phyloP scores from a whole-genome alignment of 2,329 filamentous ascomycete genomes.

The Diaporthe velutina region DNA sequence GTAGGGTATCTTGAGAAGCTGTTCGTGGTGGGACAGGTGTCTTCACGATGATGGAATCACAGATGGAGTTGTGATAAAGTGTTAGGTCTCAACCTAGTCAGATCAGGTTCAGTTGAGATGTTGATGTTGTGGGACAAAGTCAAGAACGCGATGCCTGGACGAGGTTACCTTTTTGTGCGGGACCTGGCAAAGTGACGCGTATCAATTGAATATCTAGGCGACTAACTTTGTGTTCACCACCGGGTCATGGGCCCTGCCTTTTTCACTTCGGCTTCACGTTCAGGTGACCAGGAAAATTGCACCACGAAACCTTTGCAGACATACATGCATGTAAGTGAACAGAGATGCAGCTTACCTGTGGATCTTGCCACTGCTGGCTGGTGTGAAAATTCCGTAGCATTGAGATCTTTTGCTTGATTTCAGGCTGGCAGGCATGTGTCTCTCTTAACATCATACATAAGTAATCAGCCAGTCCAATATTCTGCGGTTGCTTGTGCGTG shows the following conservation, averaged over 20 bases:
- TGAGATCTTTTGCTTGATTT: not conserved
- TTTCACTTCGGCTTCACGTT: not conserved
- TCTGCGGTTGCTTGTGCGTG: not conserved
- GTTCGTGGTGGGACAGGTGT: not conserved
- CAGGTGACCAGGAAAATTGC: not conserved
- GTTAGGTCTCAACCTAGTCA: not conserved
- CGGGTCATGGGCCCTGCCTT: too few species aligned
- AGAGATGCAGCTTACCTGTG: too few species aligned
- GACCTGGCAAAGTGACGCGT: not conserved
- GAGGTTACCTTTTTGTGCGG: not conserved
- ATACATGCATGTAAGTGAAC: not conserved
- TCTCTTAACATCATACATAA: too few species aligned
- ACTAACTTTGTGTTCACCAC: not conserved
- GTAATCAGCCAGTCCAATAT: not conserved
- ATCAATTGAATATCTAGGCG: not conserved
- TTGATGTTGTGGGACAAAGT: not conserved
- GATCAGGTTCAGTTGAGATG: not conserved
- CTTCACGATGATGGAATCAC: not conserved
- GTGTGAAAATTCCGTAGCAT: too few species aligned
- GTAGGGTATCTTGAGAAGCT: not conserved
- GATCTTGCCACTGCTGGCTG: too few species aligned
- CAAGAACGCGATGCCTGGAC: not conserved
- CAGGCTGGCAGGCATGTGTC: too few species aligned
- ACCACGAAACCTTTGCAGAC: not conserved
- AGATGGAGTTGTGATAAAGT: not conserved